phyloP scores from a whole-genome alignment of 345 rosid genomes.

The Physaria fendleri region DNA sequence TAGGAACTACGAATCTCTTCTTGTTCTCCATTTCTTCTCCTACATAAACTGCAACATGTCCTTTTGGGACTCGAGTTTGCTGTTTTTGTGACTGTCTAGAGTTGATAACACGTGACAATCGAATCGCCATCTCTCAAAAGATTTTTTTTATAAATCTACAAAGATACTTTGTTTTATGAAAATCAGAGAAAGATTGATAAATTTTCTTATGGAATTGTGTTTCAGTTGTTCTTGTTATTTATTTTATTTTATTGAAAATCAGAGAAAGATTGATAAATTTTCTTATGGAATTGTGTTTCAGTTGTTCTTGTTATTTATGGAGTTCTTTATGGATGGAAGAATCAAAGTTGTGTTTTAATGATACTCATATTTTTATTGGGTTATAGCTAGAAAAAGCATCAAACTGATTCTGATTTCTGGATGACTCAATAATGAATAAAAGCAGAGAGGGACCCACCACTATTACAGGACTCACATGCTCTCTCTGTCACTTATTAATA shows the following conservation, averaged over 20 bases:
- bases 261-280: too few relatives aligned
- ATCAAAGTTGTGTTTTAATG: slow-evolving; percentile 9
- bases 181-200: slow-evolving; percentile 8
- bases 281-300: too few relatives aligned
- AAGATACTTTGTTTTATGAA: slow-evolving; percentile 8
- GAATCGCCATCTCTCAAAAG: slow-evolving; percentile 25
- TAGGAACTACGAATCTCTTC: slow-evolving; percentile 41
- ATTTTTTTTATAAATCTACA: not conserved
- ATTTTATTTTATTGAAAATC: slow-evolving; percentile 10
- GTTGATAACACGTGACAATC: slow-evolving; percentile 28
- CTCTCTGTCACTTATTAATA: slow-evolving; percentile 18
- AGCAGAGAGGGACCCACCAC: slow-evolving; percentile 26
- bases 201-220: slow-evolving; percentile 5
- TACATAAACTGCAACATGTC: slow-evolving; percentile 43
- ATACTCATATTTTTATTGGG: slow-evolving; percentile 17
- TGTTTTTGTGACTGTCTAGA: slow-evolving; percentile 25
- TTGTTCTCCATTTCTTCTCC: slow-evolving; percentile 38
- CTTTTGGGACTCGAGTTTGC: slow-evolving; percentile 35
- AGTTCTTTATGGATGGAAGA: slow-evolving; percentile 10
- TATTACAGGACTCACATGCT: slow-evolving; percentile 21
- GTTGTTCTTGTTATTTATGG: slow-evolving; percentile 26
- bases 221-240: not conserved
- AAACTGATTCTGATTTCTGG: slow-evolving; percentile 21
- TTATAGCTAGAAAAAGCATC: slow-evolving; percentile 26
- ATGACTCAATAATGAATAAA: slow-evolving; percentile 23